Evolutionary conservation across 345 rosid species (phyloP).

Genomic region (Chamaenerion angustifolium): DNA sequence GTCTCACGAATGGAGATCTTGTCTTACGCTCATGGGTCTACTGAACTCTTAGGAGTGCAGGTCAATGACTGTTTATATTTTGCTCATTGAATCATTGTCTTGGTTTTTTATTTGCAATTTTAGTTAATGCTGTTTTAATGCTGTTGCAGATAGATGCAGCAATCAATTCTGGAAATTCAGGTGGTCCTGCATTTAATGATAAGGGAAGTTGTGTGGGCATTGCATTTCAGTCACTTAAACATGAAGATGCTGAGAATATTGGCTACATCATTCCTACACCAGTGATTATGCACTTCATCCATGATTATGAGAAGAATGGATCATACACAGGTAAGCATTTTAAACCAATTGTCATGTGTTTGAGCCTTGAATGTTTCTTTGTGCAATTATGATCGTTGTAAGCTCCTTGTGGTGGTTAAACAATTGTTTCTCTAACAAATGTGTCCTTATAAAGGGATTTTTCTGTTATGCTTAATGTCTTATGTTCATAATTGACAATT

Average conservation of each 20-base stretch:
- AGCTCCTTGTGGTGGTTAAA: too few species aligned
- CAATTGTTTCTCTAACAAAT: too few species aligned
- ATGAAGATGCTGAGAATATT: conserved; percentile 88
- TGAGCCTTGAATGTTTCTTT: too few species aligned
- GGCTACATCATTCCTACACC: conserved; percentile 97
- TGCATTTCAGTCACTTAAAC: conserved; percentile 94
- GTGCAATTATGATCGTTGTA: too few species aligned
- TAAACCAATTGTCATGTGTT: too few species aligned
- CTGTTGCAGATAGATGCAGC: conserved; percentile 82
- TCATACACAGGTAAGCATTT: conserved; percentile 52
- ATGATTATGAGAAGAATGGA: conserved; percentile 81
- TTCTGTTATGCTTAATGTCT: not conserved
- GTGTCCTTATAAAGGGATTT: too few species aligned
- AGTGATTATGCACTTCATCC: conserved; percentile 71
- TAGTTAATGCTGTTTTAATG: too few species aligned
- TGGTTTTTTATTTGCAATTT: not conserved
- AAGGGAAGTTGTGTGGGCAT: conserved; percentile 85
- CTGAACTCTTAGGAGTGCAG: conserved; percentile 91
- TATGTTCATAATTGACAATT: conserved; percentile 1
- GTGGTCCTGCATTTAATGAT: conserved; percentile 95
- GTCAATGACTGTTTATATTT: conserved; percentile 14
- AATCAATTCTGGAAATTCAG: conserved; percentile 92
- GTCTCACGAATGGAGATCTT: conserved; percentile 87
- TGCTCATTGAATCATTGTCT: not conserved
- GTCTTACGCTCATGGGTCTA: conserved; percentile 83